Base-by-base conservation (phyloP, 164 flowering plant genomes). In the Stephania japonica region DNA sequence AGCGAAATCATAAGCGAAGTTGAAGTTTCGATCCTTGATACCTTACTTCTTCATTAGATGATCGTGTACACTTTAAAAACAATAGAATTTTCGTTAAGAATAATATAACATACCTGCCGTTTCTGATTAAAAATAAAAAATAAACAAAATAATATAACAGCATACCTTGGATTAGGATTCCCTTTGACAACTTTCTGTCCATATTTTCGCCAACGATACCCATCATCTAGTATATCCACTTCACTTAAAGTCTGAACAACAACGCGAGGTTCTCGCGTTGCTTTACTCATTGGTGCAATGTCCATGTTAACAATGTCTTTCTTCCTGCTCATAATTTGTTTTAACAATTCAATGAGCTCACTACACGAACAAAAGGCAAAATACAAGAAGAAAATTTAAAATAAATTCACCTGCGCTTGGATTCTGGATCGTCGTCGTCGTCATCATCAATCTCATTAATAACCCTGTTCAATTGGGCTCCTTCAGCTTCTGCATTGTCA, bases 171-270 rank as follows among this genome's bases (percentile, higher is more conserved):
- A 84, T 91, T 91, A 70, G 97, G 97, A 76, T 91, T 91, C 42
- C 97, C 97, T 78, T 92, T 87, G 75, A 91, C 97, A 23, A 91
- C 94, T 81, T 91, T 91, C 89, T 91, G 97, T 71, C 97, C 97
- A 81, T 91, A 91, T 75, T 91, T 91, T 65, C 97, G 89, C 97
- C 97, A 91, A 26, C 94, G 81, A 42, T 91, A 91, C 65, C 97
- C 97, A 83, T 91, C 97, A 81, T 91, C 97, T 78, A 91, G 85
- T 79, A 91, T 89, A 79, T 91, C 97, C 68, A 91, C 91, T 77
- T 91, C 97, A 81, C 97, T 91, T 68, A 86, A 70, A 53, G 94
- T 91, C 79, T 91, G 97, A 76, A 91, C 97, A 77, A 91, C 97
- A 78, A 91, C 97, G 12, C 94, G 90, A 26, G 97, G 91, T 77